Base-by-base conservation (phyloP, 805 yeast genomes). In the Blastobotrys americana region DNA sequence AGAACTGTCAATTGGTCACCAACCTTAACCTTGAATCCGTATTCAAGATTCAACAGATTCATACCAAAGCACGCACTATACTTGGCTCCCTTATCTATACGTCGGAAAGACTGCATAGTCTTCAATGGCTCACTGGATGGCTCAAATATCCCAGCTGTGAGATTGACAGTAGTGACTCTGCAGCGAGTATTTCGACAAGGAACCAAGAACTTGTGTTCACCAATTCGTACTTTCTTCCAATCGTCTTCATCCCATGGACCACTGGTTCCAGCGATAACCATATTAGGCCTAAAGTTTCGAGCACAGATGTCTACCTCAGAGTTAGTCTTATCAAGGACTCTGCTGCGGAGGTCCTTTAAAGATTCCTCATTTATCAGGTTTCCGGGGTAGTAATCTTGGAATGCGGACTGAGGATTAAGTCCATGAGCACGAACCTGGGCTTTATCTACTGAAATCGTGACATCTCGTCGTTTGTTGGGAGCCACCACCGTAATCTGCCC, bases 231-330 rank as follows among this genome's bases (percentile, higher is more conserved):
- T 15, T 34, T 27, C n/a, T 50, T 45, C 65, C 65, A 64, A 41
- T 55, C 60, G 40, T 64, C 67, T 37, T 61, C 67, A 21, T 52
- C 57, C 55, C 56, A 64, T 10, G 67, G 55, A 45, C 56, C 57
- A n/a, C 49, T 56, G 3, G 61, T 57, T 15, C 48, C 51, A 10
- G 41, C 37, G 6, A 61, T 45, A 5, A 60, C 55, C 22, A 64
- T 28, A 43, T 64, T 64, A 35, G 65, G 62, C 9, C 67, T 46
- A 46, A 64, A 63, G 46, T 61, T 60, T 19, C 53, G 44, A 10
- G 49, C 42, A 8, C 36, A 25, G n/a, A 60, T 37, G 5, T 17
- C 38, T 5, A 51, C 55, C 9, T 47, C 52, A 3, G 54, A 55
- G 10, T 49, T 41, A 6, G 55, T 48, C 39, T 42, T 40, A 16